Evolutionary conservation across 2,329 filamentous ascomycete species (phyloP), one percentile per base, ranked within the genome.

Genomic region (Phoma sp.): DNA sequence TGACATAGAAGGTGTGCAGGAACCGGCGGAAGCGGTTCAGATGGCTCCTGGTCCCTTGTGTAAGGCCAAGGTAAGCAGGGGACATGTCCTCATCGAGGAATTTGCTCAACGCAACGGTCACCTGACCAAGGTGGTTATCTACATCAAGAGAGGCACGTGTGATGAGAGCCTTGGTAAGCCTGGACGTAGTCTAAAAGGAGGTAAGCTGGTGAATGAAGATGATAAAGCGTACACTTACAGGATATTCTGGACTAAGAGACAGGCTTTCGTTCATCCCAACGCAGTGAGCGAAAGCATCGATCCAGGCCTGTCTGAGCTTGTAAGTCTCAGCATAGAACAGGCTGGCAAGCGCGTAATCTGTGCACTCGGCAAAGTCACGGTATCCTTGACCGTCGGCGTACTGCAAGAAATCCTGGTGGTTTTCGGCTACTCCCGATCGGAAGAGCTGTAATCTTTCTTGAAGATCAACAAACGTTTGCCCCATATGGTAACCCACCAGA

Each of bases 31-130:
- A 93, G 1, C 84, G 83, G 57, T 92, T 86, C 1, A 93, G 81
- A 63, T 95, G 90, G 3, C 83, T 80, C 58, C 87, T 79, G 4
- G 85, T 83, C 0, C 81, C 83, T 1, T 80, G 72, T 1, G 86
- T 79, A 1, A 93, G 79, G 2, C 87, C 88, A n/a, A 92, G 76
- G 47, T 87, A 77, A 1, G 84, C 76, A 40, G 88, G 81, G 0
- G 87, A 88, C 3, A 93, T 76, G 56, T 92, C 89, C 23, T 90
- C 83, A 40, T 88, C 84, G 6, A 93, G 81, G 66, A 95, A 92
- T 6, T 78, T 83, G n/a, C 78, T 77, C 2, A 95, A 74, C 65
- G 85, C 85, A 39, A 70, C 73, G 1, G 83, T 81, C 0, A 85
- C 84, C n/a, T 80, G 77, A 17, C 79, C 77, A 3, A 93, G 77